Conservation (phyloP, 805 yeast genomes). For the Kazachstania taianensis region DNA sequence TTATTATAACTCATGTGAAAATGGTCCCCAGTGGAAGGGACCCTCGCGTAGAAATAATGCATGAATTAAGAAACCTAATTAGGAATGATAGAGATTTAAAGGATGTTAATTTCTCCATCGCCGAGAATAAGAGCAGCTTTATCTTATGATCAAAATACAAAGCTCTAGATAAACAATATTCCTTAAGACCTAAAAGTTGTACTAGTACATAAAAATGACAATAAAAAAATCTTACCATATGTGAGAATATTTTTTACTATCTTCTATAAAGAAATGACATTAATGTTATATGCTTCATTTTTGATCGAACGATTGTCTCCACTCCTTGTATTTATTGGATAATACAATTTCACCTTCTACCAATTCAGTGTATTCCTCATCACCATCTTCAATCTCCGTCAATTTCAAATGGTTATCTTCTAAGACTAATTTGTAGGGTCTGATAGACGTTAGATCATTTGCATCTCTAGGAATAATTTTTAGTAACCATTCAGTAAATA, state of each 20-base stretch:
- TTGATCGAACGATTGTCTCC: too few relatives aligned
- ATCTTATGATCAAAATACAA: constrained; percentile 1
- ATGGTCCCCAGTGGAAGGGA: constrained; percentile 34
- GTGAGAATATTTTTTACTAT: not conserved
- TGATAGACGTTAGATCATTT: constrained; percentile 33
- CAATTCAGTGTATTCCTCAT: constrained; percentile 14
- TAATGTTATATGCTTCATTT: not conserved
- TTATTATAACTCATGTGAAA: constrained; percentile 45
- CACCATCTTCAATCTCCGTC: constrained; percentile 34
- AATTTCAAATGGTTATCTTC: constrained; percentile 43
- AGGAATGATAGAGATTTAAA: constrained; percentile 29
- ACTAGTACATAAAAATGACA: not conserved
- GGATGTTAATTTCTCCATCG: constrained; percentile 19
- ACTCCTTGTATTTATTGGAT: constrained; percentile 2
- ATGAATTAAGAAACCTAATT: constrained; percentile 38
- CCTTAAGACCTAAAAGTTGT: not conserved
- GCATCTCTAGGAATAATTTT: constrained; percentile 46
- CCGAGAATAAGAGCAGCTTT: constrained; percentile 19
- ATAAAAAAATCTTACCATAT: not conserved
- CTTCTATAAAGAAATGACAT: not conserved
- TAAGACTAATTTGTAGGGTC: constrained; percentile 44
- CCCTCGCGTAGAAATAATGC: constrained; percentile 48
- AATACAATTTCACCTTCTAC: constrained; percentile 4
- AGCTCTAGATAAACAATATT: too few relatives aligned
- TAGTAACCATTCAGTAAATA: constrained; percentile 68